Evolutionary conservation across 345 rosid genomes (phyloP).

Genomic region (Capsella bursapastoris): DNA sequence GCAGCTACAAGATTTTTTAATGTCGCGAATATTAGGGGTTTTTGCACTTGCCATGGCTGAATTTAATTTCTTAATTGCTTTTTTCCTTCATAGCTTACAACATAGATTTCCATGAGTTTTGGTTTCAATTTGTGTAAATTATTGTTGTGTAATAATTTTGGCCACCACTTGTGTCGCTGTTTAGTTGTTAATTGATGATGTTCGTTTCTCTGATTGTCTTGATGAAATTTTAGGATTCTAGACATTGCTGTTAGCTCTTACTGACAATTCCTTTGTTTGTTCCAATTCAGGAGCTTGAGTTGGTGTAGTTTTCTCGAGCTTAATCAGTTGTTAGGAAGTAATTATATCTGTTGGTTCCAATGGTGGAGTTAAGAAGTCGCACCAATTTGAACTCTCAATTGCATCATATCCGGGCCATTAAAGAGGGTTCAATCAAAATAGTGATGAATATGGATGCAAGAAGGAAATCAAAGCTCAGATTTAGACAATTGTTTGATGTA

Average conservation of each 20-base stretch:
- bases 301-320: neutral
- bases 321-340: neutral
- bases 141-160: too few species aligned
- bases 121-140: neutral
- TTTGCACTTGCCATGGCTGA: neutral
- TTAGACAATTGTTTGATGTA: conserved; percentile 55
- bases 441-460: conserved; percentile 44
- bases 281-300: conserved; percentile 19
- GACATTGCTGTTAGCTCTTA: conserved; percentile 1
- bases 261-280: neutral
- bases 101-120: neutral
- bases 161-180: neutral
- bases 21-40: conserved; percentile 23
- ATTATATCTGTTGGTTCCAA: conserved; percentile 5
- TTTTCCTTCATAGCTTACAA: neutral
- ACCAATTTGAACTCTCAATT: conserved; percentile 39
- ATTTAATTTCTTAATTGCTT: neutral
- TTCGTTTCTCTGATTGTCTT: neutral
- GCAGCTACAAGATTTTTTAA: neutral
- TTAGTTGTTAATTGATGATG: conserved; percentile 3
- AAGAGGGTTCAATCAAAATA: conserved; percentile 46
- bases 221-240: conserved; percentile 2
- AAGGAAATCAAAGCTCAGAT: conserved; percentile 54
- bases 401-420: conserved; percentile 54
- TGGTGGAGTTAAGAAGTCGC: conserved; percentile 65